A percentile compares a stretch with the other conserved stretches of the same genome.
phyloP scores from a whole-genome alignment of 768 basidiomycete genomes.

The Boletus tylopilopsis region DNA sequence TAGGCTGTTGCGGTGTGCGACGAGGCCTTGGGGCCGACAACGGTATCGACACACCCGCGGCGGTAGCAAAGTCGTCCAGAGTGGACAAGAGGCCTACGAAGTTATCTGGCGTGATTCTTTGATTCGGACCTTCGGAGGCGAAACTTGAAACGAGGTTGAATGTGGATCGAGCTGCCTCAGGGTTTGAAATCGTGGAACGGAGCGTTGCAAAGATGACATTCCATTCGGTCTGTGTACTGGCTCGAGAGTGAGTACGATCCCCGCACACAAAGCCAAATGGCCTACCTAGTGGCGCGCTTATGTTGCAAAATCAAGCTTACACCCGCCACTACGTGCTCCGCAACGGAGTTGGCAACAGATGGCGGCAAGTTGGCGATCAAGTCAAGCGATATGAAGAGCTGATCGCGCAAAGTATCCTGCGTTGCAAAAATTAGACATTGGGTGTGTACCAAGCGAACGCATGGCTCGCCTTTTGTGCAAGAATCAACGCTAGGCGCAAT shows the following conservation, averaged over 20 bases:
- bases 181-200: slow-evolving; percentile 78
- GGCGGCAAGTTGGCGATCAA: slow-evolving; percentile 78
- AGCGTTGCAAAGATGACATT: slow-evolving; percentile 86
- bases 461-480: slow-evolving; percentile 70
- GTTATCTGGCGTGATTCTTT: slow-evolving; percentile 71
- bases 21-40: slow-evolving; percentile 53
- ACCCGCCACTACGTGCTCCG: slow-evolving; percentile 88
- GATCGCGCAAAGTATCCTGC: slow-evolving; percentile 82
- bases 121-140: slow-evolving; percentile 56
- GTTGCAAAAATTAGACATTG: slow-evolving; percentile 1
- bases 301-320: slow-evolving; percentile 78
- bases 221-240: slow-evolving; percentile 92
- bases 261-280: neutral
- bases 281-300: slow-evolving; percentile 59
- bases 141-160: slow-evolving; percentile 74
- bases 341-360: slow-evolving; percentile 73
- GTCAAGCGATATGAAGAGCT: slow-evolving; percentile 92
- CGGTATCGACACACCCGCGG: slow-evolving; percentile 63
- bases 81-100: slow-evolving; percentile 74
- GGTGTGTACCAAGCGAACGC: neutral
- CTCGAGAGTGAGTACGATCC: slow-evolving; percentile 7
- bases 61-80: slow-evolving; percentile 82
- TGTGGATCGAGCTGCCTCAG: slow-evolving; percentile 82
- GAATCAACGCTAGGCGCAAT: slow-evolving; percentile 75
- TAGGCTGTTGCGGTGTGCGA: slow-evolving; percentile 45